These are phyloP conservation scores for Phylloporus sp. DNA, from an alignment of 768 basidiomycete genomes.

Conservation along the genomic window DNA sequence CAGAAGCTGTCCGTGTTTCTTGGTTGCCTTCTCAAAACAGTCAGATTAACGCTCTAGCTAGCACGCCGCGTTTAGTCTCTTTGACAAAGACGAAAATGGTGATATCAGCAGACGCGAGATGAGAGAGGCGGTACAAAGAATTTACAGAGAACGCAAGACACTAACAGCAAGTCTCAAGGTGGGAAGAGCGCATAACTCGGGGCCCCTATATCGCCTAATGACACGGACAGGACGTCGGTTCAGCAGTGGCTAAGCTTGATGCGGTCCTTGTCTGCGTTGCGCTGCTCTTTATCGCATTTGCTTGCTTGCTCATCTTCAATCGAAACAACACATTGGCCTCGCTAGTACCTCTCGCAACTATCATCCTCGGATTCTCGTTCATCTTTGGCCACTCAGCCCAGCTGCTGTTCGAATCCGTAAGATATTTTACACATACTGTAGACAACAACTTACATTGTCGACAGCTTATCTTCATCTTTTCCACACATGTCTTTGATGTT, in stretches of 20 bases:
- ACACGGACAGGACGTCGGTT: slow-evolving; percentile 57
- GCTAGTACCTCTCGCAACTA: slow-evolving; percentile 73
- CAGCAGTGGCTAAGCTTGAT: slow-evolving; percentile 74
- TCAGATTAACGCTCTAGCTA: slow-evolving; percentile 24
- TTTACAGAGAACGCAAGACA: slow-evolving; percentile 74
- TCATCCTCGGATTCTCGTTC: slow-evolving; percentile 81
- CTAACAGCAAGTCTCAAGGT: slow-evolving; percentile 70
- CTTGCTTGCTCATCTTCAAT: slow-evolving; percentile 75
- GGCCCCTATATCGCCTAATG: not conserved
- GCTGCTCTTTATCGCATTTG: slow-evolving; percentile 58
- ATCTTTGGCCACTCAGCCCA: slow-evolving; percentile 82
- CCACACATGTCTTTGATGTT: slow-evolving; percentile 82
- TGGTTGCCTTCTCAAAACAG: not conserved
- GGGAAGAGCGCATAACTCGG: slow-evolving; percentile 4
- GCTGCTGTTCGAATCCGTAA: slow-evolving; percentile 71
- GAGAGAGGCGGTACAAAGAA: slow-evolving; percentile 77
- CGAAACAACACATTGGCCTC: slow-evolving; percentile 60
- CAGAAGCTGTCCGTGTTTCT: slow-evolving; percentile 55
- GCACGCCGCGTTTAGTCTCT: slow-evolving; percentile 66
- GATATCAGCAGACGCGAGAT: slow-evolving; percentile 76
- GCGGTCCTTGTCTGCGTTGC: slow-evolving; percentile 63
- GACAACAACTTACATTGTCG: not conserved
- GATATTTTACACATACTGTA: slow-evolving; percentile 15
- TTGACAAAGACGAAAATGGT: slow-evolving; percentile 82
- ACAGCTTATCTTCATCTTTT: slow-evolving; percentile 81